Percentiles rank a stretch among this genome's conserved stretches.
Evolutionary conservation across 164 flowering plant genomes (phyloP).

Genomic region (Brasenia schreberi): DNA sequence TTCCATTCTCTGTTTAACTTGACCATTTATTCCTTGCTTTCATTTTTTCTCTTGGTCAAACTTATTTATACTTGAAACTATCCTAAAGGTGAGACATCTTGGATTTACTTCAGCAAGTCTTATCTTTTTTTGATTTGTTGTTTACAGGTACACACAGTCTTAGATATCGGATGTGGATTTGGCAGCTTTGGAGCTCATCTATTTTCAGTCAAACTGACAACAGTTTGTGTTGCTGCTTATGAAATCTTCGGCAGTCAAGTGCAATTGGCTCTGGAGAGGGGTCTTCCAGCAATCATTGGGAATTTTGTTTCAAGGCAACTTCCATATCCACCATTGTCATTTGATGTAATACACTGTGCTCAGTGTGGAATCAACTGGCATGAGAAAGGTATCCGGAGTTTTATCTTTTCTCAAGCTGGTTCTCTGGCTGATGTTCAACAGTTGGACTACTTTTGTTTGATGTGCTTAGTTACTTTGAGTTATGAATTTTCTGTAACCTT

Average conservation of each 20-base stretch:
- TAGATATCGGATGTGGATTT: conserved; percentile 95
- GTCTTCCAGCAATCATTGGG: conserved; percentile 94
- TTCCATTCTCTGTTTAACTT: not conserved
- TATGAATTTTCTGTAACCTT: too few species aligned
- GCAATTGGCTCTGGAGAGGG: conserved; percentile 94
- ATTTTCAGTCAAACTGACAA: conserved; percentile 62
- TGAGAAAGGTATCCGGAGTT: conserved; percentile 46
- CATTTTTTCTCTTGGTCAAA: not conserved
- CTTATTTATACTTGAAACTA: not conserved
- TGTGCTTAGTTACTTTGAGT: too few species aligned
- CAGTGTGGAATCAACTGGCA: conserved; percentile 90
- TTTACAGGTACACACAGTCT: conserved; percentile 61
- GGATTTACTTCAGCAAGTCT: not conserved
- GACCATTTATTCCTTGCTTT: not conserved
- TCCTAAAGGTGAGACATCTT: not conserved
- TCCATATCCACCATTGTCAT: conserved; percentile 86
- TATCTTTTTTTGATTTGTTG: not conserved
- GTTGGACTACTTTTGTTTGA: too few species aligned
- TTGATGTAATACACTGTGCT: conserved; percentile 94
- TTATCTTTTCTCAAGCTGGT: too few species aligned
- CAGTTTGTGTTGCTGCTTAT: conserved; percentile 81
- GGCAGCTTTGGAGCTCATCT: conserved; percentile 98
- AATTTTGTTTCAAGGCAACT: conserved; percentile 67
- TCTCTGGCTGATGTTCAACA: too few species aligned
- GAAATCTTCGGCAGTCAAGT: conserved; percentile 95